Base-by-base conservation (phyloP, 2,329 filamentous ascomycete genomes). In the Exophiala sideris region DNA sequence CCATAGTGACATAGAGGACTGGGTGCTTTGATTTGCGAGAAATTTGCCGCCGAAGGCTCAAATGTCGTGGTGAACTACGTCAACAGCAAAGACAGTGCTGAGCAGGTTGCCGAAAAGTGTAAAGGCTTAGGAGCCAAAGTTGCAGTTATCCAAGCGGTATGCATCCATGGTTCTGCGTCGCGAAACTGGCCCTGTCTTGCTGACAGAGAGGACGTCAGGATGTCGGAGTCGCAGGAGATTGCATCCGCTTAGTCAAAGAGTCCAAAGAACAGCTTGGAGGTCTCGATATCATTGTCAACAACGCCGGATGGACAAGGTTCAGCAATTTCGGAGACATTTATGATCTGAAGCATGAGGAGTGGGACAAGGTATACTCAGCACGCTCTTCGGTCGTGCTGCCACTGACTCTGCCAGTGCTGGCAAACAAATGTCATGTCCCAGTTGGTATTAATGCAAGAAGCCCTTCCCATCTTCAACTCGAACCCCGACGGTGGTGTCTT, bases 231-330 rank as follows among this genome's bases (percentile, higher is more conserved):
- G 77, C 81, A 33, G 68, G 72, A 1, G 86, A 87, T 21, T 82
- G 88, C 58, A 69, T 75, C 45, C 73, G 74, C 0, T 76, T 85
- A 0, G 81, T 91, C 1, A 70, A 78, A 14, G 77, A 85, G 41
- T 79, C 82, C 1, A 75, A 85, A 45, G 71, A 77, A 21, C 70
- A 70, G n/a, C 76, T 89, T 59, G 87, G 85, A 3, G 82, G 85
- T 1, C 69, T 94, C n/a, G 88, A 94, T 70, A 78, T 90, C 38
- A 75, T 94, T 42, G 82, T 92, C 64, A 87, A 86, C 2, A 94
- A 94, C 68, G 87, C 86, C 14, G 83, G 83, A 20, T 86, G 81
- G 79, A 86, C 83, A 0, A 79, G 79, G 57, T 79, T 85, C 59
- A 73, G 77, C 21, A 71, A 73, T 2, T 86, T 84, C 65, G 71